Conservation (phyloP, 192 early-diverging fungal species). For the Mycoemilia scoparia region DNA sequence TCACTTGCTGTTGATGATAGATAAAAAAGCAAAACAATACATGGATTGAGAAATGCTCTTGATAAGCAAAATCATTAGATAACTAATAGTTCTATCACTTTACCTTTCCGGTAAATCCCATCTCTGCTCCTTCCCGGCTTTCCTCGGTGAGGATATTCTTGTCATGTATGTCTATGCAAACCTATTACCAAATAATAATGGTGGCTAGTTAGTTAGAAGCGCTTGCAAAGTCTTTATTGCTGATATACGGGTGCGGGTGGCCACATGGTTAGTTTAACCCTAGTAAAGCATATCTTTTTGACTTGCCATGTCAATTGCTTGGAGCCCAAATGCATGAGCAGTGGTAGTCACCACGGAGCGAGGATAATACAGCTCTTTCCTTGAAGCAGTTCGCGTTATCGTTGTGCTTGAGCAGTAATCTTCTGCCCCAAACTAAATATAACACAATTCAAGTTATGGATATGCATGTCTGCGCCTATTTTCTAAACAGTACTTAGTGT, state of each 20-base stretch:
- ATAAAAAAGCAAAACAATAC: too few species aligned
- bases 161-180: constrained; percentile 77
- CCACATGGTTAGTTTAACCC: not conserved
- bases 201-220: too few species aligned
- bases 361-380: constrained; percentile 63
- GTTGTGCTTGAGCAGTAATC: constrained; percentile 87
- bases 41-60: constrained; percentile 4
- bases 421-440: constrained; percentile 93
- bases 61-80: constrained; percentile 4
- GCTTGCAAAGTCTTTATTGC: too few species aligned
- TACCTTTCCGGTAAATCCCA: constrained; percentile 95
- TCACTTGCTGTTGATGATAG: too few species aligned
- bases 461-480: not conserved
- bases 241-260: not conserved
- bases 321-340: constrained; percentile 65
- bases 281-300: constrained; percentile 4
- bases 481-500: constrained; percentile 2
- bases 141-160: constrained; percentile 52
- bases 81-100: too few species aligned
- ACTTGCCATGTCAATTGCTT: constrained; percentile 91
- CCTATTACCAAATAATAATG: constrained; percentile 13
- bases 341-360: constrained; percentile 60
- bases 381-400: constrained; percentile 48
- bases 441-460: too few species aligned
- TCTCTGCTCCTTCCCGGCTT: constrained; percentile 63